Percentiles rank a stretch among this genome's conserved stretches.
Evolutionary conservation across 305 asterid genomes (phyloP).

Genomic region (Fraxinus albicans): DNA sequence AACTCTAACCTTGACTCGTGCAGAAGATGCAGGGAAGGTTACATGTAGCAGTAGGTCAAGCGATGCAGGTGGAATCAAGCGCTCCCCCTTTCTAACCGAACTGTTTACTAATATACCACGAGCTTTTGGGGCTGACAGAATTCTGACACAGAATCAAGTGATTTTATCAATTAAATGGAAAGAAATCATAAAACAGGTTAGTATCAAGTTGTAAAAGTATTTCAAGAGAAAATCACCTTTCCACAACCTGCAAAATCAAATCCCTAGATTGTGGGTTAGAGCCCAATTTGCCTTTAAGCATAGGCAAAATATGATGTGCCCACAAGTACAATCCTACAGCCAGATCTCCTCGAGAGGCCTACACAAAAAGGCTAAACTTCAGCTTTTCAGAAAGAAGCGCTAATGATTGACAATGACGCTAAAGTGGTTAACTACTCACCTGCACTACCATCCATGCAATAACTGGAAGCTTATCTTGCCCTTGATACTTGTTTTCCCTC

Average conservation of each 20-base stretch:
- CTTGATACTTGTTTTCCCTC: constrained; percentile 70
- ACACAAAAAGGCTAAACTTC: constrained; percentile 24
- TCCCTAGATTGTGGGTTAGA: constrained; percentile 75
- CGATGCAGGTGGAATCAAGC: constrained; percentile 65
- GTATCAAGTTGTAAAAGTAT: constrained; percentile 3
- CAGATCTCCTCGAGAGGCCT: constrained; percentile 80
- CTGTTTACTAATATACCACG: constrained; percentile 51
- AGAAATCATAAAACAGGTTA: background rate
- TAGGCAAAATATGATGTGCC: constrained; percentile 70
- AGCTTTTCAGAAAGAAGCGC: background rate
- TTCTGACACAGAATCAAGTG: constrained; percentile 36
- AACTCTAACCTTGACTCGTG: constrained; percentile 62
- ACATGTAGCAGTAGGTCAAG: constrained; percentile 55
- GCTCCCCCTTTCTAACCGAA: constrained; percentile 77
- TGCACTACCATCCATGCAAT: constrained; percentile 73
- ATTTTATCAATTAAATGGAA: background rate
- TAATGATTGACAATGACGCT: background rate
- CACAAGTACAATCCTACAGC: constrained; percentile 79
- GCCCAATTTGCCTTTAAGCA: constrained; percentile 68
- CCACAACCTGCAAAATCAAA: constrained; percentile 73
- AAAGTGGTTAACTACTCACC: constrained; percentile 36
- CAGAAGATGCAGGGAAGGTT: constrained; percentile 71
- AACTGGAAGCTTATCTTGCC: constrained; percentile 75
- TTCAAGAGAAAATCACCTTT: constrained; percentile 52
- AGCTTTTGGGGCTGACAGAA: constrained; percentile 75